Evolutionary conservation across 768 basidiomycete species (phyloP).

Genomic region (Boletus patriciae): DNA sequence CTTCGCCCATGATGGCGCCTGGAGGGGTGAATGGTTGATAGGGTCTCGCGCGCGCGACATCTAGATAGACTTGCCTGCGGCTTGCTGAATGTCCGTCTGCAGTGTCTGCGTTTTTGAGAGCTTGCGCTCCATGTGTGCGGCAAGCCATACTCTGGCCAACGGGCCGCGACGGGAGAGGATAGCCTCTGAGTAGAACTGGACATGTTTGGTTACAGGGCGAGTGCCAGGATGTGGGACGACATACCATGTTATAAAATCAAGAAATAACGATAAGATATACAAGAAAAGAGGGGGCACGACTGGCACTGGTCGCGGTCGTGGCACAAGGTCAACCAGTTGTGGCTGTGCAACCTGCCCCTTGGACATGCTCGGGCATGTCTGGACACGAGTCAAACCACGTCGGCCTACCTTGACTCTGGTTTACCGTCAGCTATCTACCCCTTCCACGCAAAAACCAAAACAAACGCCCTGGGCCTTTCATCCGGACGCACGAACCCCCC

Average conservation of each 20-base stretch:
- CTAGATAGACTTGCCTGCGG: slow-evolving; percentile 58
- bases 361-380: slow-evolving; percentile 12
- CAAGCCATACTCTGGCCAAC: slow-evolving; percentile 97
- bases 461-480: slow-evolving; percentile 31
- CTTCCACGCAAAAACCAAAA: neutral
- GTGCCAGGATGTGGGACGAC: neutral
- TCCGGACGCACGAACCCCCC: slow-evolving; percentile 26
- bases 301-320: slow-evolving; percentile 5
- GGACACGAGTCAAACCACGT: neutral
- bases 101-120: slow-evolving; percentile 94
- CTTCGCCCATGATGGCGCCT: slow-evolving; percentile 94
- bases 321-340: slow-evolving; percentile 21
- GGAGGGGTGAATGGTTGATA: neutral
- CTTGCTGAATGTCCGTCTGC: slow-evolving; percentile 92
- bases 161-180: slow-evolving; percentile 93
- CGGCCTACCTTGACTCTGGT: neutral
- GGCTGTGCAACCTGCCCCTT: slow-evolving; percentile 22
- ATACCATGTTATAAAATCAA: slow-evolving; percentile 27
- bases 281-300: slow-evolving; percentile 5
- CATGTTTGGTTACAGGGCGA: neutral
- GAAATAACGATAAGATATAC: slow-evolving; percentile 21
- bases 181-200: slow-evolving; percentile 88
- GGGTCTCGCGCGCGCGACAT: neutral
- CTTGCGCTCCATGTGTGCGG: slow-evolving; percentile 98
- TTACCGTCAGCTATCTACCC: slow-evolving; percentile 7